Evolutionary conservation across 2,329 filamentous ascomycete genomes (phyloP), one percentile per base, ranked within the genome.

Genomic region (Hymenoscyphus fraxineus): DNA sequence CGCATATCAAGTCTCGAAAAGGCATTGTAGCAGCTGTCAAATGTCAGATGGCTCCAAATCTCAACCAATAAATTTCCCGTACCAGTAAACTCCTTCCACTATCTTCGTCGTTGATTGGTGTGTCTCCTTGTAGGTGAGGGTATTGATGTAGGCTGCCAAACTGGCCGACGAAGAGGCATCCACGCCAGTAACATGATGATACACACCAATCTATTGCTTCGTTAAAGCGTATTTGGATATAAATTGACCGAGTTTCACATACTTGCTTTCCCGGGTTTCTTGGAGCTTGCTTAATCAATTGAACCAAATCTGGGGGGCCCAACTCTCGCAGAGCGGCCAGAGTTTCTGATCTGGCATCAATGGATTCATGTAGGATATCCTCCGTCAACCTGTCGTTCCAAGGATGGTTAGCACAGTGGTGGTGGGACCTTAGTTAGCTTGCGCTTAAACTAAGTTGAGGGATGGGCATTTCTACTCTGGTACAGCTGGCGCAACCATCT

Each of bases 1-100:
- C 95, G 92, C 95, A 99, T 99, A 75, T 99, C 95, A 61, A 98
- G 84, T 69, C 96, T 87, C 5, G 95, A 98, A 78, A 99, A 97
- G 69, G 95, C 95, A 91, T 99, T 99, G 84, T 99, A 99, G 79
- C 95, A 99, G 80, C 83, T 86, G 73, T 40, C 22, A 59, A 32
- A 39, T 16, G 22, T 72, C 61, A 67, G 77, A 79, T 76, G 75
- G 3, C 44, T n/a, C 27, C 16, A 31, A 16, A n/a, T 27, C 4
- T n/a, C 13, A 22, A 15, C 47, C 58, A 22, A 31, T 22, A 35
- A 27, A 32, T 1, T 10, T 38, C 15, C 55, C 83, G 69, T 82
- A 95, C 92, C 95, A 98, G 79, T 97, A 98, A 47, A 97, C 83
- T 5, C 95, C 95, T 69, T 96, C 95, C 9, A 93, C 90, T 64